phyloP scores from a whole-genome alignment of 345 rosid species.

The Triadica sebifera region DNA sequence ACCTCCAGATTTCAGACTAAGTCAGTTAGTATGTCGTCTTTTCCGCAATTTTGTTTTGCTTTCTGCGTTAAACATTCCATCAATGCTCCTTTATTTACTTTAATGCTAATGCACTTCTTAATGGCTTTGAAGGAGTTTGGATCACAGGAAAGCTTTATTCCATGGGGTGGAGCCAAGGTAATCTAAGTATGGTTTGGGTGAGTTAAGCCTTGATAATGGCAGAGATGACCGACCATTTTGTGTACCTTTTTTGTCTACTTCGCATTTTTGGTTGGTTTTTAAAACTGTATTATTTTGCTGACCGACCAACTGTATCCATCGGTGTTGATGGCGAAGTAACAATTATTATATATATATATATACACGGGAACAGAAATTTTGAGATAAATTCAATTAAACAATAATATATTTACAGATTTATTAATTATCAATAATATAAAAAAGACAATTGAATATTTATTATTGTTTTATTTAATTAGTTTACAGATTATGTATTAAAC shows the following conservation, averaged over 20 bases:
- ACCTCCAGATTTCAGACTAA: conserved; percentile 87
- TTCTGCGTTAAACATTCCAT: background rate
- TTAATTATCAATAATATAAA: too few species aligned
- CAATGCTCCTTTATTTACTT: background rate
- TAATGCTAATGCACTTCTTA: background rate
- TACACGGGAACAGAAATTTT: too few species aligned
- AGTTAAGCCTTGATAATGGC: background rate
- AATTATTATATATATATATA: too few species aligned
- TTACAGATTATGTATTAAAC: too few species aligned
- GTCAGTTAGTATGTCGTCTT: conserved; percentile 70
- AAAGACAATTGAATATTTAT: too few species aligned
- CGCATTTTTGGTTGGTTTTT: background rate
- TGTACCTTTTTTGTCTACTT: too few species aligned
- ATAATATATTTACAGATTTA: too few species aligned
- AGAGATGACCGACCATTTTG: background rate
- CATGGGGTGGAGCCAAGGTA: conserved; percentile 73
- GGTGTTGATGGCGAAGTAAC: conserved; percentile 7
- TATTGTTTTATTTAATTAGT: too few species aligned
- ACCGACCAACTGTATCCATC: background rate
- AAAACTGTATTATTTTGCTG: conserved; percentile 7
- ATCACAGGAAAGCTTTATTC: conserved; percentile 83
- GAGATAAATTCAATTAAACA: too few species aligned
- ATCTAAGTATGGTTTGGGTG: conserved; percentile 8
- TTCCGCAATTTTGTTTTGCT: background rate
- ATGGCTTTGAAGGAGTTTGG: conserved; percentile 65